These are phyloP conservation scores for Sequoia sempervirens DNA, from an alignment of 75 land plant species.

Conservation along the genomic window DNA sequence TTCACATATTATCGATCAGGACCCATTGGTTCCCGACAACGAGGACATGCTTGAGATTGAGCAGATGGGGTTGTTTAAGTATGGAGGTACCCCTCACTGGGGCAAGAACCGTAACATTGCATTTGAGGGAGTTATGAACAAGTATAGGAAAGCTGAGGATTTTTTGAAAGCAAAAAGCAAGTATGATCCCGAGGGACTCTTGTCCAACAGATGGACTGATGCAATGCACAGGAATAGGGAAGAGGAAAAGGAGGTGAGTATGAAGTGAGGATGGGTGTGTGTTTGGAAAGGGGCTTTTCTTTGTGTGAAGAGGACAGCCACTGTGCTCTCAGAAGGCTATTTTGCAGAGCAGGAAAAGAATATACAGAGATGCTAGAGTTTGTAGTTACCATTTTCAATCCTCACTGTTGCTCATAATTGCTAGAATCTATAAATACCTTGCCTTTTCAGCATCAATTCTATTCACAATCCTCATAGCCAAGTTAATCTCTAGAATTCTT, in stretches of 20 bases:
- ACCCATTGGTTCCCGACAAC: no score
- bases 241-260: constrained; percentile 10
- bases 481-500: no score
- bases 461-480: no score
- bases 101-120: constrained; percentile 73
- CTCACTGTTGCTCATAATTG: no score
- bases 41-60: no score
- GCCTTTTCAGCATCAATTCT: no score
- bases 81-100: constrained; percentile 76
- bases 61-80: constrained; percentile 1
- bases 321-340: constrained; percentile 38
- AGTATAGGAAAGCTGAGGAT: constrained; percentile 34
- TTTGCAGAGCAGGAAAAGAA: constrained; percentile 53
- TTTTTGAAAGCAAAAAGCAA: constrained; percentile 44
- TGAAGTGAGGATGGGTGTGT: constrained; percentile 55
- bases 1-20: constrained; percentile 22
- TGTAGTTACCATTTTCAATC: constrained; percentile 39
- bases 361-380: constrained; percentile 64
- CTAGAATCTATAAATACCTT: no score
- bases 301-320: constrained; percentile 63
- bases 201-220: constrained; percentile 77
- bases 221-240: constrained; percentile 47
- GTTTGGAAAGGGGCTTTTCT: constrained; percentile 73
- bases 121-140: constrained; percentile 35
- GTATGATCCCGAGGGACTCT: constrained; percentile 62